phyloP scores from a whole-genome alignment of 2,329 filamentous ascomycete species.

The Fusarium subtropicale region DNA sequence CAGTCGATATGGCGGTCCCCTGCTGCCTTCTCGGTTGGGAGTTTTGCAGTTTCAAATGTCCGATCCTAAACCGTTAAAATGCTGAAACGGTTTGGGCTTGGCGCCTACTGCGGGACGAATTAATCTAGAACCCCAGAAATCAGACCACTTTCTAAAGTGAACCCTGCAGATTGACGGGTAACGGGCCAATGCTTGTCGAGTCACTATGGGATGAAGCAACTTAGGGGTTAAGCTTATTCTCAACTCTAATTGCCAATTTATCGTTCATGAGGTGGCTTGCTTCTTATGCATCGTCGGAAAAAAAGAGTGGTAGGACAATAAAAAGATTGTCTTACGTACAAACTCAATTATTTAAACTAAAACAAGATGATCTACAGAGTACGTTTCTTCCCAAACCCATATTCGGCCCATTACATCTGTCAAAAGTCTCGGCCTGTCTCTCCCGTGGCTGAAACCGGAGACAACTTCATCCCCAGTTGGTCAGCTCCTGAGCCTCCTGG shows the following conservation, averaged over 20 bases:
- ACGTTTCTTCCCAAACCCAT: background rate
- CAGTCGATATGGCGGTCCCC: background rate
- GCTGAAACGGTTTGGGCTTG: slow-evolving; percentile 6
- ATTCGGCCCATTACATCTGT: too few relatives aligned
- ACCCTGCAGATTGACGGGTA: background rate
- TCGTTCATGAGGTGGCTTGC: background rate
- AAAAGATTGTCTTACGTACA: rapidly evolving
- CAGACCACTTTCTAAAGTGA: background rate
- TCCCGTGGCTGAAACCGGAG: background rate
- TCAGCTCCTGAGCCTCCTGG: background rate
- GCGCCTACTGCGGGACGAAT: slow-evolving; percentile 1
- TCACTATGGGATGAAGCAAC: background rate
- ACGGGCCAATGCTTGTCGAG: background rate
- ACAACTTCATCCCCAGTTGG: background rate
- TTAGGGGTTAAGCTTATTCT: background rate
- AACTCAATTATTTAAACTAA: background rate
- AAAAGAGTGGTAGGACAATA: background rate
- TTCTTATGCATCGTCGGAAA: background rate
- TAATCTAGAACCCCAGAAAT: slow-evolving; percentile 1
- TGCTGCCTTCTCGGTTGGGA: background rate
- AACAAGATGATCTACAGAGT: background rate
- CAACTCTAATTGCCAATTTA: background rate
- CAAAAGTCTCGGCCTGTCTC: background rate
- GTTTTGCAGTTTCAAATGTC: background rate
- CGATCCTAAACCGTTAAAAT: background rate